Base-by-base conservation (phyloP, 1,284 basidiomycete species). In the Exobasidium rhododendri region DNA sequence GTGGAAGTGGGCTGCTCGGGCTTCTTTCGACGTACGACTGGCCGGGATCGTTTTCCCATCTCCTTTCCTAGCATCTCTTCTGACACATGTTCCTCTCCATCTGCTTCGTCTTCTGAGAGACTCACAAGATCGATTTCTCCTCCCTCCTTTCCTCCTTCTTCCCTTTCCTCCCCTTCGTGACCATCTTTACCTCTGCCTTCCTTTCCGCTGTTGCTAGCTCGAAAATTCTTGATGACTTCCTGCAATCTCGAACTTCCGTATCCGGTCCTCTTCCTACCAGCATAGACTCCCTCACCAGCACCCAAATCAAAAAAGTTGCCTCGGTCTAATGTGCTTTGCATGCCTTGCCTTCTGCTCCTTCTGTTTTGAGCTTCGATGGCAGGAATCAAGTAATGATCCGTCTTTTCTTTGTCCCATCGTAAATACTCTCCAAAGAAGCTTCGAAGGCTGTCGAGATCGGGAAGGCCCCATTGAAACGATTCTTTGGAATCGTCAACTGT, bases 401-500 rank as follows among this genome's bases (percentile, higher is more conserved):
- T 90, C 82, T 97, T 98, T 40, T 80, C 81, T 66, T 89, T 85
- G 4, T 84, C 83, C 96, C 96, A 99, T 17, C 88, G 86, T 6
- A 98, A 84, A 77, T 97, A 92, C 59, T 89, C 85, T 45, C 85
- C 84, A 67, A 98, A 84, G 78, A 91, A 94, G 43, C 91, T 94
- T 26, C 77, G 68, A 44, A 79, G 28, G 56, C 59, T 59, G 73
- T 97, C 92, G 1, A 99, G 85, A 77, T 97, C 94, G 4, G 94
- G 93, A 66, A 94, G 83, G 7, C 92, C 94, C 96, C 96, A 99
- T 72, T 92, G 91, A 79, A 99, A 98, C 0, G 90, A 88, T 74
- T 98, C 94, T 58, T 92, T 88, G 2, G 92, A 94, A 56, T 86
- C 85, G 77, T 97, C 94, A 4, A 97, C 90, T 0, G 86, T 85